A percentile compares a stretch with the other conserved stretches of the same genome.
Evolutionary conservation across 495 filamentous ascomycete genomes (phyloP).

Genomic region (Hypoxylon trugodes): DNA sequence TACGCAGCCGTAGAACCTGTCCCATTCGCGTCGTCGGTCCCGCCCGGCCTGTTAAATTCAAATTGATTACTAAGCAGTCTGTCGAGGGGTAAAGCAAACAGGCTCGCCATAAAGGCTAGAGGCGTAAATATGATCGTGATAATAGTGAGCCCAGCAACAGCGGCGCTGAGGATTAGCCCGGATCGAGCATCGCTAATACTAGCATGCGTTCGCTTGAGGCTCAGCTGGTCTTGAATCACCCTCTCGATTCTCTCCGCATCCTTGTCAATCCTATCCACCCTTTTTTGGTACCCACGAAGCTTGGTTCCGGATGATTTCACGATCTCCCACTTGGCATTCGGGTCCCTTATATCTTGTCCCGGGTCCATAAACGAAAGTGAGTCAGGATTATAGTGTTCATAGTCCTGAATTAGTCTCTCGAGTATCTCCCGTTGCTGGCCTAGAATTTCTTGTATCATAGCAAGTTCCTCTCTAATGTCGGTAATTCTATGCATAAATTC

Average conservation of each 20-base stretch:
- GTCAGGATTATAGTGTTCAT: not conserved
- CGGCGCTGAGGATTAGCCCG: not conserved
- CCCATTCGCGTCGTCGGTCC: not conserved
- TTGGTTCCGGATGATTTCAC: not conserved
- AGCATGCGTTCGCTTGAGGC: not conserved
- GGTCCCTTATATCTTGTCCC: not conserved
- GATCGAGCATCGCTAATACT: conserved; percentile 8
- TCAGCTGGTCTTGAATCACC: conserved; percentile 8
- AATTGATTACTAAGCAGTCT: not conserved
- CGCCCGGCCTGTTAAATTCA: too few relatives aligned
- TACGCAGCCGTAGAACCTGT: not conserved
- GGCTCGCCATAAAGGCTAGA: not conserved
- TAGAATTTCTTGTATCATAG: conserved; percentile 12
- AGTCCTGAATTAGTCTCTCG: not conserved
- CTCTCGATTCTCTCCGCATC: conserved; percentile 11
- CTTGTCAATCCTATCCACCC: not conserved
- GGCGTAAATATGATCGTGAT: conserved; percentile 16
- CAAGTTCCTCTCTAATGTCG: conserved; percentile 1
- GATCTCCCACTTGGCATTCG: not conserved
- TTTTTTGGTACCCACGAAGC: not conserved
- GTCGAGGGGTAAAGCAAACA: conserved; percentile 13
- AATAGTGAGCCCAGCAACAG: conserved; percentile 4
- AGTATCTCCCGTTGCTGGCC: conserved; percentile 2
- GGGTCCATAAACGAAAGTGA: not conserved
- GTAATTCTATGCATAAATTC: not conserved